Evolutionary conservation across 352 stramenopile species (phyloP).

Genomic region (Pythium scleroteichum): DNA sequence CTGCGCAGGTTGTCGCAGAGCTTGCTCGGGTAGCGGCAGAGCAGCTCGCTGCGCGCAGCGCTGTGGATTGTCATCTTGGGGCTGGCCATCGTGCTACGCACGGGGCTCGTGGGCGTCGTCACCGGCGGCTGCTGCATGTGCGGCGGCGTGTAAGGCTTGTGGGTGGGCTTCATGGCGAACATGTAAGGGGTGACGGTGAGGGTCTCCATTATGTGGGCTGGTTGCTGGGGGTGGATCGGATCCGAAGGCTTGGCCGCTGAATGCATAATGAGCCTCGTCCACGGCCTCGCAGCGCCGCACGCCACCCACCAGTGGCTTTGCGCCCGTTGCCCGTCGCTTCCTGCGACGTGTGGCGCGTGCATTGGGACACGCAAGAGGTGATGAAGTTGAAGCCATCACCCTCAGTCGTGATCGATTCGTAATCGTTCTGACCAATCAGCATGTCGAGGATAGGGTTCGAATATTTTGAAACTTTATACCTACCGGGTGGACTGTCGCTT

Average conservation of each 20-base stretch:
- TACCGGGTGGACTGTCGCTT: too few species aligned
- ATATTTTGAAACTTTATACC: slow-evolving; percentile 2
- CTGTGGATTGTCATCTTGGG: slow-evolving; percentile 16
- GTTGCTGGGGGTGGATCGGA: slow-evolving; percentile 3
- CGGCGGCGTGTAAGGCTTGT: slow-evolving; percentile 10
- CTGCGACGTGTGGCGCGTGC: slow-evolving; percentile 8
- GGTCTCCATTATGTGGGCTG: slow-evolving; percentile 12
- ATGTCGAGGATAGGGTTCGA: slow-evolving; percentile 3
- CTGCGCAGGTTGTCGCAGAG: slow-evolving; percentile 35
- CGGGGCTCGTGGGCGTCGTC: not conserved
- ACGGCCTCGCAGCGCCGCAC: not conserved
- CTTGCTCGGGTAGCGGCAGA: slow-evolving; percentile 37
- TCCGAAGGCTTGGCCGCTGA: slow-evolving; percentile 11
- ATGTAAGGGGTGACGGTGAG: slow-evolving; percentile 13
- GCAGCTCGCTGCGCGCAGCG: slow-evolving; percentile 16
- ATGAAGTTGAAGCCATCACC: slow-evolving; percentile 7
- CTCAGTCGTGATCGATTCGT: not conserved
- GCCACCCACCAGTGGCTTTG: slow-evolving; percentile 7
- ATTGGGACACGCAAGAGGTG: slow-evolving; percentile 3
- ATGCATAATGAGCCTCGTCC: slow-evolving; percentile 8
- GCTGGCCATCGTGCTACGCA: slow-evolving; percentile 8
- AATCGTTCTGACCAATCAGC: not conserved
- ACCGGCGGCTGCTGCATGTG: not conserved
- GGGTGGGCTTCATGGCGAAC: slow-evolving; percentile 23
- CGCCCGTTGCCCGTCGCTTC: not conserved